phyloP scores from a whole-genome alignment of 495 filamentous ascomycete species.

The Sporormia fimetaria region DNA sequence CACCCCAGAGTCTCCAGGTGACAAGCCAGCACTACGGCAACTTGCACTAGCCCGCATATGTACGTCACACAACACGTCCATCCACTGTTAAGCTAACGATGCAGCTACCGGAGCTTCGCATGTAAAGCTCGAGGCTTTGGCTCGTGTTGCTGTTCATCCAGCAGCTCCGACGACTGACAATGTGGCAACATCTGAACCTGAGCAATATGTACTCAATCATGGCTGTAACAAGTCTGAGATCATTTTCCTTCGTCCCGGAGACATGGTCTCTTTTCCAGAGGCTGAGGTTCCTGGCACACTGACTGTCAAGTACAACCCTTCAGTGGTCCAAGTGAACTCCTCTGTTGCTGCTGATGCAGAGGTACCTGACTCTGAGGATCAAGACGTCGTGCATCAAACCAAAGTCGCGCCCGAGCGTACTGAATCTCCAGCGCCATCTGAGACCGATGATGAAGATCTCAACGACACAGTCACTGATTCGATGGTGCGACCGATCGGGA shows the following conservation, averaged over 20 bases:
- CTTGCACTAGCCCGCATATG: conserved; percentile 9
- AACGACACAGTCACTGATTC: conserved; percentile 1
- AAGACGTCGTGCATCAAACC: not conserved
- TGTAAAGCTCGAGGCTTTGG: conserved; percentile 15
- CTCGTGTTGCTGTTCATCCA: not conserved
- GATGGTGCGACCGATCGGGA: not conserved
- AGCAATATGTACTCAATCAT: conserved; percentile 6
- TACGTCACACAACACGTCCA: conserved; percentile 1
- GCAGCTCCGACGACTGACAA: not conserved
- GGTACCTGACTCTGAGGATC: conserved; percentile 2
- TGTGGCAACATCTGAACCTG: not conserved
- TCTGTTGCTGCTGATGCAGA: conserved; percentile 8
- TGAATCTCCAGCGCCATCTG: conserved; percentile 3
- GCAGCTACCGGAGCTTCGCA: conserved; percentile 7
- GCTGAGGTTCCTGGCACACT: not conserved
- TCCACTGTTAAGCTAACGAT: conserved; percentile 2
- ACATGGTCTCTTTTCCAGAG: conserved; percentile 4
- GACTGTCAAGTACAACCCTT: conserved; percentile 1
- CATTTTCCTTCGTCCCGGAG: conserved; percentile 19
- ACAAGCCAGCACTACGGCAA: not conserved
- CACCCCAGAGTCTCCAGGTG: not conserved
- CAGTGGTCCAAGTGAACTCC: conserved; percentile 18
- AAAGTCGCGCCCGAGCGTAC: not conserved
- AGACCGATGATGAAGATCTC: conserved; percentile 5
- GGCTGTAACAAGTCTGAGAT: conserved; percentile 2